A percentile compares a stretch with the other conserved stretches of the same genome.
phyloP scores from a whole-genome alignment of 2,329 filamentous ascomycete species.

The Trichophaea hybrida region DNA sequence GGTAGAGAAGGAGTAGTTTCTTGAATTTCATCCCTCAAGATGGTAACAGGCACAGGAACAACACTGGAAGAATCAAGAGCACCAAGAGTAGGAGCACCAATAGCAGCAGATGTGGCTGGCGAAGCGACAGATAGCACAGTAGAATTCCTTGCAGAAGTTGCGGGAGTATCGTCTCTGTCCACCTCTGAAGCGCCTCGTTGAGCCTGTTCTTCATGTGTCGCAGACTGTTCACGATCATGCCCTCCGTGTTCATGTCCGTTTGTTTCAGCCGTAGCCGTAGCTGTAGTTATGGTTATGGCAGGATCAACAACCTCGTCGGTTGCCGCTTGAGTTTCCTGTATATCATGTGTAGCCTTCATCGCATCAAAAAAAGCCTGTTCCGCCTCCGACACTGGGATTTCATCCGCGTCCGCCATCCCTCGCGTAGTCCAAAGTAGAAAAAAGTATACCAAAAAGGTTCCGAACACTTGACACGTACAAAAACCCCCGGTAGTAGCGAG shows the following conservation, averaged over 20 bases:
- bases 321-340: neutral
- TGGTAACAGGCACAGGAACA: neutral
- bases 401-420: neutral
- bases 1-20: neutral
- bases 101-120: neutral
- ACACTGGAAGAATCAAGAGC: neutral
- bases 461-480: neutral
- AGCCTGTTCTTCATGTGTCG: neutral
- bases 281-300: neutral
- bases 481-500: neutral
- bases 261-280: neutral
- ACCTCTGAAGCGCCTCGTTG: neutral
- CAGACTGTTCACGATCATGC: neutral
- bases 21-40: neutral
- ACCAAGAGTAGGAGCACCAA: neutral
- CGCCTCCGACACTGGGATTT: conserved; percentile 5
- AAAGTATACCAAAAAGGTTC: neutral
- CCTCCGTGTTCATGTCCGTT: neutral
- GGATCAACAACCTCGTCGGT: neutral
- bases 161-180: neutral
- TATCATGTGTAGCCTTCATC: conserved; percentile 1
- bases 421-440: neutral
- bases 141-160: neutral
- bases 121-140: neutral
- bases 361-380: conserved; percentile 7